Base-by-base conservation (phyloP, 1,284 basidiomycete species). In the Moniliella sp. region DNA sequence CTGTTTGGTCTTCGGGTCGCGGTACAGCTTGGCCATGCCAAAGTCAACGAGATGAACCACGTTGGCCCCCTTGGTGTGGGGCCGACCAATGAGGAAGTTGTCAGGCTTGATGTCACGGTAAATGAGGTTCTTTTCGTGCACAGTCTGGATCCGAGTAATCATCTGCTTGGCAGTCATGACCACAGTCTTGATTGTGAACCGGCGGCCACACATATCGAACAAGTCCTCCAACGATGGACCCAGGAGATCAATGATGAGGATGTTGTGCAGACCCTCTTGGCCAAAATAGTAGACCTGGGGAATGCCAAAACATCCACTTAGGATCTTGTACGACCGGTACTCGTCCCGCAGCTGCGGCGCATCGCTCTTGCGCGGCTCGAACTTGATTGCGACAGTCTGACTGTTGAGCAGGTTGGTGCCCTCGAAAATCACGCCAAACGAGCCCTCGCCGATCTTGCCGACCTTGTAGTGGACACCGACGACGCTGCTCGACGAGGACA, bases 381-480 rank as follows among this genome's bases (percentile, higher is more conserved):
- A 31, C 29, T 31, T 31, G 29, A 31, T 31, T n/a, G 29, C 29
- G n/a, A 31, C 29, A 12, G 21, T 31, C n/a, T 18, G 25, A 14
- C 25, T 21, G 17, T 18, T 31, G 29, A 31, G 29, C 16, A 31
- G 18, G 12, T 31, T 31, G 18, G 29, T 31, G 16, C 29, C 29
- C 25, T 33, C 29, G 59, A 86, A 91, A 66, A 93, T 88, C 67
- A 91, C 82, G 57, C 84, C 84, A 61, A 93, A 93, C 18, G 78
- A 82, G 42, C 48, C 56, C 25, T 33, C 27, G 12, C 29, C 69
- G n/a, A n/a, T n/a, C n/a, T 72, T 81, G 56, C 78, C 78, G 27
- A 81, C 77, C 33, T 77, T 70, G 64, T 79, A 83, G 64, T 83
- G 78, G 18, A 75, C 72, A 34, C 58, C 58, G 26, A 61, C 55